A percentile compares a stretch with the other conserved stretches of the same genome.
phyloP scores from a whole-genome alignment of 2,329 filamentous ascomycete genomes.

The Exophiala calicioides region DNA sequence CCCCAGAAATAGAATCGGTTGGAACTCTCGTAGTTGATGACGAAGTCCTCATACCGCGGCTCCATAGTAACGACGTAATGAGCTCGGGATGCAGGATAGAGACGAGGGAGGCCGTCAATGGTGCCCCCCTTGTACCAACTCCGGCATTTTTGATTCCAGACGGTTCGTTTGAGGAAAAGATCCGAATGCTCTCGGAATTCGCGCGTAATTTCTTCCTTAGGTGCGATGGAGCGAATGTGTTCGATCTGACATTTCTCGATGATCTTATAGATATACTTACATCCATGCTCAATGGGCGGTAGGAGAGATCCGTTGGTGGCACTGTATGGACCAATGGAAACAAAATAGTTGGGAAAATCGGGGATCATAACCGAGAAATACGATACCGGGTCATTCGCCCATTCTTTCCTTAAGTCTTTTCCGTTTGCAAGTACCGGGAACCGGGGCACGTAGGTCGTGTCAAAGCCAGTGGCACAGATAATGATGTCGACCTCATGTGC shows the following conservation, averaged over 20 bases:
- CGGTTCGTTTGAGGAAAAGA: slow-evolving; percentile 35
- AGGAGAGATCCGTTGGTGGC: slow-evolving; percentile 32
- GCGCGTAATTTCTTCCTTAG: slow-evolving; percentile 32
- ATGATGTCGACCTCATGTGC: slow-evolving; percentile 15
- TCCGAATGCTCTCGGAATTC: slow-evolving; percentile 36
- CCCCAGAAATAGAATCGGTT: slow-evolving; percentile 45
- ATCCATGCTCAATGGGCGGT: slow-evolving; percentile 26
- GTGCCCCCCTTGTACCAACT: slow-evolving; percentile 8
- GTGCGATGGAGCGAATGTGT: slow-evolving; percentile 33
- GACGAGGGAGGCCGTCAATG: slow-evolving; percentile 34
- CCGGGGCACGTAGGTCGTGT: no score
- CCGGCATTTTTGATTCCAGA: slow-evolving; percentile 15
- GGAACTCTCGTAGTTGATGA: slow-evolving; percentile 17
- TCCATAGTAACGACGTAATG: no score
- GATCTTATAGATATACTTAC: slow-evolving; percentile 34
- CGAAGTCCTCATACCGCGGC: slow-evolving; percentile 15
- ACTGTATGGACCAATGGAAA: slow-evolving; percentile 34
- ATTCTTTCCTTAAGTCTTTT: no score
- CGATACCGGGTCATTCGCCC: slow-evolving; percentile 36
- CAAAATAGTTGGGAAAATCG: slow-evolving; percentile 38
- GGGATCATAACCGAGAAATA: slow-evolving; percentile 30
- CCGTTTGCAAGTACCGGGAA: no score
- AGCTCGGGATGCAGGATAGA: slow-evolving; percentile 42
- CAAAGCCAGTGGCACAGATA: no score
- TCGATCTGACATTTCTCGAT: slow-evolving; percentile 35